Base-by-base conservation (phyloP, 352 stramenopile genomes). In the Globisporangium camurandrum region DNA sequence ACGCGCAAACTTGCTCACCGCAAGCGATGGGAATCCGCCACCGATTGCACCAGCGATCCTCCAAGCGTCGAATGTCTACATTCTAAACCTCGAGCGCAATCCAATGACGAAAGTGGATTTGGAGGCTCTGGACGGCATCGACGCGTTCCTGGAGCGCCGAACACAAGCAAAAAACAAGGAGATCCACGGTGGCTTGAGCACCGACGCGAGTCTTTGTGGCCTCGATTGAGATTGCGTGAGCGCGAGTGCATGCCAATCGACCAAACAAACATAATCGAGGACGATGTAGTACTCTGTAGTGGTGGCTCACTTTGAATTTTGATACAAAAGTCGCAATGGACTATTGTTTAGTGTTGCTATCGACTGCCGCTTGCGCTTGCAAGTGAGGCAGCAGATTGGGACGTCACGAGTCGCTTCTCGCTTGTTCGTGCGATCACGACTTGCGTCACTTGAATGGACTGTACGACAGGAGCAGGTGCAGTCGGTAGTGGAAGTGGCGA, bases 161-260 rank as follows among this genome's bases (percentile, higher is more conserved):
- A 92, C 74, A 34, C 61, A 75, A 50, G 65, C 87, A 34, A 93
- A 93, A 57, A 86, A 93, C 68, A 93, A 93, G 69, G 83, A 89
- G 52, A 84, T 93, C 46, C 77, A 90, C 47, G 78, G 75, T 37
- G 83, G 83, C 1, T 41, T 93, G 17, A 81, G 64, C 56, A 78
- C 83, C 7, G 80, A 93, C 64, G 61, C 86, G 49, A 92, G 79
- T 58, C 65, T 93, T 34, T 93, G 83, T 36, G 83, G 83, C 16
- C 68, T 93, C 24, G 76, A 89, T 53, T 93, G 42, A 65, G 38
- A 22, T 27, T 22, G 24, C 36, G 19, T 23, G 2, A 2, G 14
- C 39, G n/a, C 9, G 8, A 6, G 16, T 26, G 26, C n/a, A n/a
- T n/a, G n/a, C n/a, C n/a, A n/a, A n/a, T n/a, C n/a, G n/a, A n/a